Conservation (phyloP, 2,329 filamentous ascomycete species). For the Fusarium sp. region DNA sequence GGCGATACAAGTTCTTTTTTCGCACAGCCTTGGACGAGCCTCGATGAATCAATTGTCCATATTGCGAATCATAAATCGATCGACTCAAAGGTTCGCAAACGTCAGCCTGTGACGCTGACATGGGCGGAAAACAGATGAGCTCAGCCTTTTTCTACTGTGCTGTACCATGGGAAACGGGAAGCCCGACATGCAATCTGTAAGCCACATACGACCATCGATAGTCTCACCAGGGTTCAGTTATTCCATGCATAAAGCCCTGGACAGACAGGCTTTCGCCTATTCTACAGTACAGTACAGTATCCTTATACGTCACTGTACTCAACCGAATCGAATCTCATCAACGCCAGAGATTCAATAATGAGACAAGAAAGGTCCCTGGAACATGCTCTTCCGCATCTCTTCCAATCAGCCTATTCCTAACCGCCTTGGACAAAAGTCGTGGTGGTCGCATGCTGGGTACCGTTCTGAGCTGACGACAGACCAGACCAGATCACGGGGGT, state of each 20-base stretch:
- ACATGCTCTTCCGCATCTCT: conserved; percentile 18
- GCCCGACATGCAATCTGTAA: conserved; percentile 35
- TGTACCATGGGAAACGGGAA: conserved; percentile 26
- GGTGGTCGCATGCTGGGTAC: conserved; percentile 40
- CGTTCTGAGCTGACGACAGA: conserved; percentile 44
- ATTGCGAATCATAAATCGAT: background rate
- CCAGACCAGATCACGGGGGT: conserved; percentile 38
- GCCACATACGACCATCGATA: conserved; percentile 33
- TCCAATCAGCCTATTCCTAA: conserved; percentile 36
- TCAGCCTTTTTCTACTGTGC: conserved; percentile 24
- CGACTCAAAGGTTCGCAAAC: background rate
- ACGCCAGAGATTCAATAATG: conserved; percentile 17
- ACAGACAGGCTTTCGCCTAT: background rate
- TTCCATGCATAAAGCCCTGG: conserved; percentile 31
- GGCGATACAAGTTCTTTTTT: conserved; percentile 19
- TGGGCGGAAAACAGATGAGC: conserved; percentile 16
- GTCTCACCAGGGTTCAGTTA: conserved; percentile 27
- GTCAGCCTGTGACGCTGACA: conserved; percentile 24
- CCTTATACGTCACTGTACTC: background rate
- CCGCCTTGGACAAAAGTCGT: conserved; percentile 21
- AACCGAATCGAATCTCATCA: conserved; percentile 17
- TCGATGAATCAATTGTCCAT: conserved; percentile 2
- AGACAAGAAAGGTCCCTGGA: conserved; percentile 37
- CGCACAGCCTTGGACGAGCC: conserved; percentile 21
- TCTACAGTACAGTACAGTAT: background rate